These are phyloP conservation scores for Peziza echinospora DNA, from an alignment of 495 filamentous ascomycete genomes.

Conservation along the genomic window DNA sequence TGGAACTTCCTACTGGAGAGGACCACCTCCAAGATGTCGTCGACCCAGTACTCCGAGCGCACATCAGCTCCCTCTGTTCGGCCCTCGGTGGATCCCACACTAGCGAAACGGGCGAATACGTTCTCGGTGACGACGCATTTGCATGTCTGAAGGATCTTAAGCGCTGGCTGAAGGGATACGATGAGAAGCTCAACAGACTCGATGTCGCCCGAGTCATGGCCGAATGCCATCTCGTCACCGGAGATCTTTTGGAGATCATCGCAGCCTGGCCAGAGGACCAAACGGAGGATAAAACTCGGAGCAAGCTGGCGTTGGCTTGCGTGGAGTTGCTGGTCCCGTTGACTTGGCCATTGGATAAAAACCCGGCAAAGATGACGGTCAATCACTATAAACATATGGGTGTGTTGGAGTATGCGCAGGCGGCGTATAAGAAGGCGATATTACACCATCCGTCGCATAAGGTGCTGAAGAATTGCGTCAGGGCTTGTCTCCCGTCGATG, in stretches of 20 bases:
- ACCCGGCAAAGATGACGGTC: constrained; percentile 57
- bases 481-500: constrained; percentile 73
- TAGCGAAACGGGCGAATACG: constrained; percentile 61
- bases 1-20: too few relatives aligned
- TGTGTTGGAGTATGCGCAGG: constrained; percentile 67
- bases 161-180: constrained; percentile 83
- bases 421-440: constrained; percentile 70
- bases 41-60: constrained; percentile 72
- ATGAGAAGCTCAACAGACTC: constrained; percentile 80
- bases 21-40: constrained; percentile 27
- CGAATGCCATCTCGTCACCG: constrained; percentile 77
- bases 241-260: constrained; percentile 78
- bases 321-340: constrained; percentile 83
- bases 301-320: constrained; percentile 63
- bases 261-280: constrained; percentile 48
- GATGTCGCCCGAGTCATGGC: constrained; percentile 86
- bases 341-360: constrained; percentile 80
- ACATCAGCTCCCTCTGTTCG: constrained; percentile 77
- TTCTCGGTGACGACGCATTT: constrained; percentile 79
- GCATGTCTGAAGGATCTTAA: constrained; percentile 82
- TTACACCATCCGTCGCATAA: constrained; percentile 55
- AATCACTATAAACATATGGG: constrained; percentile 84
- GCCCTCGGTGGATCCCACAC: constrained; percentile 79
- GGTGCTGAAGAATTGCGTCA: constrained; percentile 55
- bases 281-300: constrained; percentile 48